A percentile compares a stretch with the other conserved stretches of the same genome.
Evolutionary conservation across 2,329 filamentous ascomycete genomes (phyloP).

Genomic region (Botrytis porri): DNA sequence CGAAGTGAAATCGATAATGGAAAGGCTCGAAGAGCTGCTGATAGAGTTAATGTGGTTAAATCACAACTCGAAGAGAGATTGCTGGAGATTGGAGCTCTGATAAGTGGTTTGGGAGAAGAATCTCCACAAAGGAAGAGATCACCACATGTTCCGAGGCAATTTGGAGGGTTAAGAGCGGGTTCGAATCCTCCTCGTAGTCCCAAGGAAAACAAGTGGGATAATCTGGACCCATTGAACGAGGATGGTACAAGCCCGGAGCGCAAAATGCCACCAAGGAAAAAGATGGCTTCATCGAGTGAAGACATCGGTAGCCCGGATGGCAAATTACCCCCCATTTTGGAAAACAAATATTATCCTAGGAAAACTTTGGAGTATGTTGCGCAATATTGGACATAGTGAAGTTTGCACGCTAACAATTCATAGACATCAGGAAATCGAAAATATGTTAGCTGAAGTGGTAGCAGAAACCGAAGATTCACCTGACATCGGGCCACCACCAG

Average conservation of each 20-base stretch:
- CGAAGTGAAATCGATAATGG: slow-evolving; percentile 65
- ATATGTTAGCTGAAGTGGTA: slow-evolving; percentile 28
- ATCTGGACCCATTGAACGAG: slow-evolving; percentile 31
- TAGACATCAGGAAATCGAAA: slow-evolving; percentile 36
- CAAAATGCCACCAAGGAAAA: slow-evolving; percentile 48
- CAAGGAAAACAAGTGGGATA: slow-evolving; percentile 54
- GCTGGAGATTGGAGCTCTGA: slow-evolving; percentile 63
- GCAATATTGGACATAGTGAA: not conserved
- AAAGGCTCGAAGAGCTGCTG: slow-evolving; percentile 56
- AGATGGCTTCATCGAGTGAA: slow-evolving; percentile 40
- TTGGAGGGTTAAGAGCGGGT: slow-evolving; percentile 35
- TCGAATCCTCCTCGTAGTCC: slow-evolving; percentile 43
- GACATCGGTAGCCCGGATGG: slow-evolving; percentile 35
- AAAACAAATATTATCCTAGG: slow-evolving; percentile 66
- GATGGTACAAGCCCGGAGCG: slow-evolving; percentile 46
- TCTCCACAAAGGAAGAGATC: slow-evolving; percentile 52
- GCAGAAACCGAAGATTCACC: slow-evolving; percentile 56
- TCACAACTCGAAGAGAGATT: slow-evolving; percentile 70
- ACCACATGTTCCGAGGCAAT: slow-evolving; percentile 40
- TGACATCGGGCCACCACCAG: slow-evolving; percentile 63
- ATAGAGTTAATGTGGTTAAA: slow-evolving; percentile 68
- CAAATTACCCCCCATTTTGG: slow-evolving; percentile 63
- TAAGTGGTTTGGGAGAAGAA: slow-evolving; percentile 63
- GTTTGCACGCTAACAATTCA: slow-evolving; percentile 21
- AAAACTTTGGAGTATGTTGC: slow-evolving; percentile 62